These are phyloP conservation scores for Viridothelium virens DNA, from an alignment of 495 filamentous ascomycete genomes.

Conservation along the genomic window DNA sequence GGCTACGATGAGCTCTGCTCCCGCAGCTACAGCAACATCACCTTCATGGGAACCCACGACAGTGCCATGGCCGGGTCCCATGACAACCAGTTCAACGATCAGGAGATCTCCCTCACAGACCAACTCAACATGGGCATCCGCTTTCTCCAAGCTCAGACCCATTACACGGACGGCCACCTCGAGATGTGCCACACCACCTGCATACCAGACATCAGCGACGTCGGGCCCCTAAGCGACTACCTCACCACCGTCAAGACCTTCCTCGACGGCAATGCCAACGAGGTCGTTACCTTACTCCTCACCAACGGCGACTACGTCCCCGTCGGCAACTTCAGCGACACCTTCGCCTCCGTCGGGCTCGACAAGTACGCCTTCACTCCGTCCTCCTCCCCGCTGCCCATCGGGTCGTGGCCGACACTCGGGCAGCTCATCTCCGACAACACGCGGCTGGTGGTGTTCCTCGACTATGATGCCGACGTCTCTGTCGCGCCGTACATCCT, in stretches of 20 bases:
- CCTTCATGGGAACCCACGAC: conserved; percentile 56
- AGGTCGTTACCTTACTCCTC: conserved; percentile 34
- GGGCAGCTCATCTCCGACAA: conserved; percentile 26
- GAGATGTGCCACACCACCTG: conserved; percentile 31
- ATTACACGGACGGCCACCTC: conserved; percentile 20
- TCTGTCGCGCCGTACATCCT: conserved; percentile 30
- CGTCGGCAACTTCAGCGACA: conserved; percentile 18
- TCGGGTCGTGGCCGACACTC: conserved; percentile 30
- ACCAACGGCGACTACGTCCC: conserved; percentile 28
- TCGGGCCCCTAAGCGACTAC: conserved; percentile 27
- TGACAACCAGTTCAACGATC: conserved; percentile 15
- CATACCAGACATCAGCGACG: conserved; percentile 25
- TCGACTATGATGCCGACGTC: conserved; percentile 23
- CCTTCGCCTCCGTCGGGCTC: conserved; percentile 28
- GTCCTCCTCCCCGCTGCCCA: conserved; percentile 10
- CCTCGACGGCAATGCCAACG: conserved; percentile 32
- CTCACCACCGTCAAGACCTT: conserved; percentile 29
- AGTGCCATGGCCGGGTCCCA: conserved; percentile 46
- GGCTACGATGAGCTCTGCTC: conserved; percentile 52
- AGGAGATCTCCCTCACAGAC: conserved; percentile 26
- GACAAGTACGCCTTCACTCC: conserved; percentile 28
- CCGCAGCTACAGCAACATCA: conserved; percentile 53
- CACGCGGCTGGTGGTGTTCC: conserved; percentile 32
- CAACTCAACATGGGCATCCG: conserved; percentile 35
- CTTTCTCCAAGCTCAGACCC: conserved; percentile 32